Evolutionary conservation across 106 monocot genomes (phyloP), one percentile per base, ranked within the genome.

Genomic region (Posidonia australis): DNA sequence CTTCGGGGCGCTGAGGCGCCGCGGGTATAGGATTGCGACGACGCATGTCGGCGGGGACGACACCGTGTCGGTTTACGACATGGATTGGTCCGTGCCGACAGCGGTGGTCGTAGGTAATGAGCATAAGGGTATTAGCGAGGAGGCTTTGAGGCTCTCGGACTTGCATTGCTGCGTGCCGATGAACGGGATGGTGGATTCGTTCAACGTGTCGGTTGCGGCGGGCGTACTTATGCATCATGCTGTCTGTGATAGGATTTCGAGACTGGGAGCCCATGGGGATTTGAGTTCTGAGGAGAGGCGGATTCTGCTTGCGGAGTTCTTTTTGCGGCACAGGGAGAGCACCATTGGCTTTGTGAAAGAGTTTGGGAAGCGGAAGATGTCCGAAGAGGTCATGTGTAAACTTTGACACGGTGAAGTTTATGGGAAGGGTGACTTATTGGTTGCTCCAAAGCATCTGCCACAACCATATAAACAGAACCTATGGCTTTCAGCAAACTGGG

Each of bases 111-210:
- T 98, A 54, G 96, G 96, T 69, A 98, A 98, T 69, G 96, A 98
- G 72, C 72, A 74, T 41, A 75, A 63, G 85, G 98, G 98, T 25
- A 91, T 98, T 66, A 91, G 82, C 30, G 73, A 83, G 48, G 87
- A 83, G 41, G 82, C 91, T 66, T 29, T 91, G 53, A 51, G 71
- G 46, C 57, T 79, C 11, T 87, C 98, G 24, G 91, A 98, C 63
- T 48, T 98, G 71, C 81, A 83, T 51, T 98, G 98, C 51, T 74
- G 74, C 58, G 77, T 98, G 79, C 98, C 98, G 5, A 98, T 98
- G 98, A 91, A 76, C 71, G 98, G 98, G 47, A 98, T 98, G 98
- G 85, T 98, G 52, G 98, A 98, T 77, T 98, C 98, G 36, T 98
- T 98, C 66, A 98, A 98, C 84, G 98, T 98, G 65, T 98, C 98